Base-by-base conservation (phyloP, 2,329 filamentous ascomycete species). In the Pseudogymnoascus sp. region DNA sequence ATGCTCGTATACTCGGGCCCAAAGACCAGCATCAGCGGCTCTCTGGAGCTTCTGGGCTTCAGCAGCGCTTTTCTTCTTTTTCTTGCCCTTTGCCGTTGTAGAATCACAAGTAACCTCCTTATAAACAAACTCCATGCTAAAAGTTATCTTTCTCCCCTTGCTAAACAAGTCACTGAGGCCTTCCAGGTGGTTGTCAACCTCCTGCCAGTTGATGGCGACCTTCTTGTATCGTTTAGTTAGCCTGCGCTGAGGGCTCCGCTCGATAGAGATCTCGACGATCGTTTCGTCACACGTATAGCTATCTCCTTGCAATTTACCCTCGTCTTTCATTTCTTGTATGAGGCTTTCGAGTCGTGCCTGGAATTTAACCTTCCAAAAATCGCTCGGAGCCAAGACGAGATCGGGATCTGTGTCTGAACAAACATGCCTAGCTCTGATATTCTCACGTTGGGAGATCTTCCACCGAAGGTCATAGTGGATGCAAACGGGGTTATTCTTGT, bases 361-460 rank as follows among this genome's bases (percentile, higher is more conserved):
- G 38, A 68, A 64, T 46, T 67, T 61, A 36, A 44, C 59, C 23
- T 65, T 66, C 67, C 61, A 70, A 62, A 68, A 68, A 64, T 70
- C 66, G 63, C 66, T 66, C 36, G 62, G 66, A 66, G 69, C 67
- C 18, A 70, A 62, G 53, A 70, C 66, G 50, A 69, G 65, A 67
- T 70, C 64, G 18, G 40, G 40, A 44, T 44, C 18, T 12, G 18
- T 44, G 53, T 67, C 63, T 65, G 46, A 67, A 66, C 34, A 66
- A 64, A 68, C 21, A 62, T 61, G 62, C 59, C 62, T 69, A 31
- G 66, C 65, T 66, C 64, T 67, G 42, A 69, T 67, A n/a, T 68
- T 68, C 10, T 44, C 61, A 66, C 64, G 63, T 37, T 68, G 61
- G 50, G 66, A 70, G 64, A 69, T 63, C 61, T 70, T 68, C 66